A percentile compares a stretch with the other conserved stretches of the same genome.
Conservation (phyloP, 192 early-diverging fungal species). For the Coemansia sp. region DNA sequence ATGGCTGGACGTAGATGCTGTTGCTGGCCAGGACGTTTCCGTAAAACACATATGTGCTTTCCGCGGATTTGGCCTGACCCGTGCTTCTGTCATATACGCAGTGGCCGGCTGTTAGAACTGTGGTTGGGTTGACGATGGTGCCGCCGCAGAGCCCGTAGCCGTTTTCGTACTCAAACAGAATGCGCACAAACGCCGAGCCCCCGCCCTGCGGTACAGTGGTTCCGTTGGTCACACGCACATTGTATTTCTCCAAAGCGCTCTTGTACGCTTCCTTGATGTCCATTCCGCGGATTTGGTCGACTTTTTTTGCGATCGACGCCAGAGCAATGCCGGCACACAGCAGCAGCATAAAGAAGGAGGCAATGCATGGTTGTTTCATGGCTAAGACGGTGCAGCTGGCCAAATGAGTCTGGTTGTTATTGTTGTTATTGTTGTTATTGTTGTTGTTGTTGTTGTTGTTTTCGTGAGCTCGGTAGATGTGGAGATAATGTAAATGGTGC, state of each 20-base stretch:
- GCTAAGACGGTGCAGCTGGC: no score
- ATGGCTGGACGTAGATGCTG: slow-evolving; percentile 20
- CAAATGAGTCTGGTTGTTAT: no score
- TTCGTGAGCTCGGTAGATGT: no score
- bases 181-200: slow-evolving; percentile 32
- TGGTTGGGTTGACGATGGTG: slow-evolving; percentile 38
- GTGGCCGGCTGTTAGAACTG: slow-evolving; percentile 42
- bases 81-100: slow-evolving; percentile 20
- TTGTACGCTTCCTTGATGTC: slow-evolving; percentile 7
- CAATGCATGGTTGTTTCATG: no score
- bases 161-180: slow-evolving; percentile 9
- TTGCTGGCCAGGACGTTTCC: slow-evolving; percentile 18
- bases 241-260: slow-evolving; percentile 3
- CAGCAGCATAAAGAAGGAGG: background rate
- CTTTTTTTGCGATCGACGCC: background rate
- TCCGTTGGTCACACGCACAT: slow-evolving; percentile 49
- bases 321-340: background rate
- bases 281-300: background rate
- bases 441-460: no score
- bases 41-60: slow-evolving; percentile 23
- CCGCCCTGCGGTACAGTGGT: slow-evolving; percentile 27
- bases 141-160: slow-evolving; percentile 36
- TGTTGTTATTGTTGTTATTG: no score
- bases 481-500: no score
- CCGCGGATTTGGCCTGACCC: background rate